These are phyloP conservation scores for Mycosarcoma mackinlayi DNA, from an alignment of 1,284 basidiomycete species.

Conservation along the genomic window DNA sequence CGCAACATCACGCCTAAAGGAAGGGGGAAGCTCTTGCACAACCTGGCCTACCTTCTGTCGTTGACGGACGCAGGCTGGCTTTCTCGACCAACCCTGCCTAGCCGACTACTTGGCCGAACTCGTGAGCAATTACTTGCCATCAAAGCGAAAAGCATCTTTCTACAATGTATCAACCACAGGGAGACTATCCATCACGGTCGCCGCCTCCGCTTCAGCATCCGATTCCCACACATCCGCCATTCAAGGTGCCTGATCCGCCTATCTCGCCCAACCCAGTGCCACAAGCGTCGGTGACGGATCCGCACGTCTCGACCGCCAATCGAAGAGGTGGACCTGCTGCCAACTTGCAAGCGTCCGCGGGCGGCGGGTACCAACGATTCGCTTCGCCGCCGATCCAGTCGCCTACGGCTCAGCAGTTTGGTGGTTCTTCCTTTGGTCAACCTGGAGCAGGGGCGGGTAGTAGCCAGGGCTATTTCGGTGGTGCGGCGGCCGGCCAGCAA, in stretches of 20 bases:
- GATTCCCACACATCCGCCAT: conserved; percentile 65
- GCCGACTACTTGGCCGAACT: no score
- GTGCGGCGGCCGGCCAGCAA: conserved; percentile 10
- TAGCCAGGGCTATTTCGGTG: conserved; percentile 22
- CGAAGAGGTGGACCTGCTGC: conserved; percentile 32
- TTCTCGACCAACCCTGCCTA: background rate
- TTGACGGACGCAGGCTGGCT: no score
- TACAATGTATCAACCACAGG: conserved; percentile 53
- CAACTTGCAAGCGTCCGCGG: conserved; percentile 28
- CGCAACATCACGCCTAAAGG: no score
- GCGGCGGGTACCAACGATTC: conserved; percentile 51
- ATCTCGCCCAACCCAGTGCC: conserved; percentile 47
- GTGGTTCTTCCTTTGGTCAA: conserved; percentile 11
- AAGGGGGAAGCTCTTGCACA: no score
- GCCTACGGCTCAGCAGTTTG: conserved; percentile 18
- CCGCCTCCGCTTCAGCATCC: conserved; percentile 66
- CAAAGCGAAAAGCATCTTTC: no score
- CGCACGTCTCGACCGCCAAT: conserved; percentile 37
- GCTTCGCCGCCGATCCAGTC: conserved; percentile 46
- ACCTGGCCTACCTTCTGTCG: no score
- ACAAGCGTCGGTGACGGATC: conserved; percentile 30
- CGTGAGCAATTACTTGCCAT: no score
- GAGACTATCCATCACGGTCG: conserved; percentile 40
- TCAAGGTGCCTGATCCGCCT: conserved; percentile 59
- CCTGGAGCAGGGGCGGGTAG: conserved; percentile 4